Base-by-base conservation (phyloP, 768 basidiomycete genomes). In the Pleurotus salmoneostramineus region DNA sequence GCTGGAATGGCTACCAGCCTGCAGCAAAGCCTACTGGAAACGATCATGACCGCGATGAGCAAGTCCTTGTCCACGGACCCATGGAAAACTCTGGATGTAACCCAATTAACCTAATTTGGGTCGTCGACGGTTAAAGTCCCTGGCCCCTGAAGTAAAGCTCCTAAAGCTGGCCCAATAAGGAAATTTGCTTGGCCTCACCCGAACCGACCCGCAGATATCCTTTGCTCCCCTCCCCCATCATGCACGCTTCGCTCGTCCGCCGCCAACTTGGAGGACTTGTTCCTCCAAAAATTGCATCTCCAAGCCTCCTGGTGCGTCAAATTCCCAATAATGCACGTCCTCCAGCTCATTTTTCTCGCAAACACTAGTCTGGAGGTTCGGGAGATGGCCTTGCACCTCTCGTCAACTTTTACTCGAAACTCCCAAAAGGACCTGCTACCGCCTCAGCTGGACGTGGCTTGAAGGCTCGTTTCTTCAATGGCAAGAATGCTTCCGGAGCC, bases 211-310 rank as follows among this genome's bases (percentile, higher is more conserved):
- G 21, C 21, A 27, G 21, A 27, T 27, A 27, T 27, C 21, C 21
- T 27, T 27, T 27, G 21, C 21, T 27, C 21, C n/a, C 21, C 21
- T 27, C 50, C 52, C 51, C 63, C 60, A 78, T 65, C 68, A 95
- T 95, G 93, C 84, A 88, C 76, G 81, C 91, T 62, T 84, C 93
- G 55, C 85, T 91, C 75, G 78, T 87, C 72, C 88, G 92, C 71
- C 89, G 92, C 68, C 85, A 90, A 70, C 87, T 98, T 63, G 83
- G 83, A 60, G 84, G 87, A 56, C 82, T 97, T 58, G 85, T 97
- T 64, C 95, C 95, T 43, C 95, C 95, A 50, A 98, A 98, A 79
- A 89, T 98, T 68, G 95, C 95, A 57, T 91, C 94, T 8, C 93
- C 95, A 1, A 82, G 84, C 52, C 87, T 92, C 64, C 87, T 97